phyloP scores from a whole-genome alignment of 768 basidiomycete genomes.

The Psilocybe azurescens region DNA sequence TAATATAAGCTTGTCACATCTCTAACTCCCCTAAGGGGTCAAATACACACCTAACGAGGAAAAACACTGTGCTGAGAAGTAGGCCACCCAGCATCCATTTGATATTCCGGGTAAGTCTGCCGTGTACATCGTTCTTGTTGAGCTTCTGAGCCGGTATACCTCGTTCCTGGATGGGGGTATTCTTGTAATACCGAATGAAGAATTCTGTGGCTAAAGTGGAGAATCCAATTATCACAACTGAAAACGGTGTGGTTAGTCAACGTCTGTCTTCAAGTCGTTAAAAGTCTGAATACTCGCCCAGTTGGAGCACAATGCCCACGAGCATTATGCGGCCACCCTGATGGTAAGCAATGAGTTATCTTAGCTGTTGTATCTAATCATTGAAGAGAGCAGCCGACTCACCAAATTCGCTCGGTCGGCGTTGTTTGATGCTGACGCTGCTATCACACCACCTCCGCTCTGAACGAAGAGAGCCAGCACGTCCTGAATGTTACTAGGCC shows the following conservation, averaged over 20 bases:
- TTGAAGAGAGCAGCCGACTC: background rate
- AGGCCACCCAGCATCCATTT: slow-evolving; percentile 14
- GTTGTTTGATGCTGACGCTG: slow-evolving; percentile 34
- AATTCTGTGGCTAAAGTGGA: background rate
- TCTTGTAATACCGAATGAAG: background rate
- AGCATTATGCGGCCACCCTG: slow-evolving; percentile 58
- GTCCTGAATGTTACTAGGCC: slow-evolving; percentile 37
- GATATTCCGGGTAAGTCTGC: slow-evolving; percentile 9
- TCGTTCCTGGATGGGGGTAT: background rate
- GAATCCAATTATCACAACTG: background rate
- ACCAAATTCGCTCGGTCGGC: background rate
- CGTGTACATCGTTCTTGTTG: background rate
- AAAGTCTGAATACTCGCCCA: slow-evolving; percentile 23
- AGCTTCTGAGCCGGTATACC: background rate
- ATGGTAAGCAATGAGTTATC: background rate
- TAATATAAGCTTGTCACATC: background rate
- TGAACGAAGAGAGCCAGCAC: slow-evolving; percentile 61
- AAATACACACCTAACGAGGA: slow-evolving; percentile 21
- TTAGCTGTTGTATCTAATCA: background rate
- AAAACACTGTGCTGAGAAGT: slow-evolving; percentile 10
- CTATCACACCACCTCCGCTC: slow-evolving; percentile 64
- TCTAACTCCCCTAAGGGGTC: background rate
- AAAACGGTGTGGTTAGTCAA: background rate
- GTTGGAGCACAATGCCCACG: slow-evolving; percentile 54
- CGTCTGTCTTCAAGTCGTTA: no score